Percentiles rank a stretch among this genome's conserved stretches.
These are phyloP conservation scores for Aureobasidium sp. DNA, from an alignment of 2,329 filamentous ascomycete genomes.

Conservation along the genomic window DNA sequence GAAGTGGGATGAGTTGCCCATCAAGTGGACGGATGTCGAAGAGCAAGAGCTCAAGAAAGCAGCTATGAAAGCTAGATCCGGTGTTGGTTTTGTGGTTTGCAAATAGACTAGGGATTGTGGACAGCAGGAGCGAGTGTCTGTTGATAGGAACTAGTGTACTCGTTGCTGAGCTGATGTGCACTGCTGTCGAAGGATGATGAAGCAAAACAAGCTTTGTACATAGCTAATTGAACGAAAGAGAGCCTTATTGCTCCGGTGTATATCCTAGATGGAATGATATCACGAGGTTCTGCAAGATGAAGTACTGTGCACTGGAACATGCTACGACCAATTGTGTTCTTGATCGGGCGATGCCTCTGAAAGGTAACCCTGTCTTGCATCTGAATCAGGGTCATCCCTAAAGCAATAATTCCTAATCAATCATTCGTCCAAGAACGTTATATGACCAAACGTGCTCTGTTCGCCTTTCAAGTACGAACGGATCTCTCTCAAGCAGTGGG, in stretches of 20 bases:
- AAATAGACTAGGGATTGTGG: neutral
- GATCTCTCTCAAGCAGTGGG: too few relatives aligned
- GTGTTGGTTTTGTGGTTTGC: conserved; percentile 48
- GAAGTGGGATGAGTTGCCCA: conserved; percentile 57
- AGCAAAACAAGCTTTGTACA: neutral
- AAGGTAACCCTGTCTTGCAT: too few relatives aligned
- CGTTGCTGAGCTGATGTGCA: neutral
- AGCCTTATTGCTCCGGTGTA: neutral
- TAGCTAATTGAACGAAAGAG: neutral
- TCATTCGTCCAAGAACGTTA: too few relatives aligned
- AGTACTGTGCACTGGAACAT: too few relatives aligned
- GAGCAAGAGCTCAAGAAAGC: conserved; percentile 53
- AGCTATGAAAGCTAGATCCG: conserved; percentile 49
- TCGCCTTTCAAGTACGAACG: too few relatives aligned
- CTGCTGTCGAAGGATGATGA: neutral
- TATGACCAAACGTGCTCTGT: too few relatives aligned
- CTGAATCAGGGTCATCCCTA: too few relatives aligned
- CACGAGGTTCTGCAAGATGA: too few relatives aligned
- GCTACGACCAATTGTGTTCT: too few relatives aligned
- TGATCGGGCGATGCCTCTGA: too few relatives aligned
- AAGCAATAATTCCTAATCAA: too few relatives aligned
- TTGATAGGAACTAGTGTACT: neutral
- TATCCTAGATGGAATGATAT: too few relatives aligned
- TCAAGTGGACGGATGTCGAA: conserved; percentile 59
- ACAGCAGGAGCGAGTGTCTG: neutral